Evolutionary conservation across 345 rosid genomes (phyloP).

Genomic region (Salix suchowensis): DNA sequence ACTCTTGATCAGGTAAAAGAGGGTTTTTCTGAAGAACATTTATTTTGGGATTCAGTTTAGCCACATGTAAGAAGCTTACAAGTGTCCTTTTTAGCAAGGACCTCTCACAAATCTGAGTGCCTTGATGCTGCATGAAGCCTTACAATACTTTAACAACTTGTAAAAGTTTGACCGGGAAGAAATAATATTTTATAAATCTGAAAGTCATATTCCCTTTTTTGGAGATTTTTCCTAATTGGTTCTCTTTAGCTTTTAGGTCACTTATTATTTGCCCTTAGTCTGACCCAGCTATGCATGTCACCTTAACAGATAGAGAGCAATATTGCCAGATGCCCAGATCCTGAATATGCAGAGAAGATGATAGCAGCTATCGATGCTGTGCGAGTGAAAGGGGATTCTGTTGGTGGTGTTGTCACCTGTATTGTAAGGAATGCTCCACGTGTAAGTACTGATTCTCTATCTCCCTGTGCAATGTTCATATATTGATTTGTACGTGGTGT

Average conservation of each 20-base stretch:
- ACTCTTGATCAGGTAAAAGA: constrained; percentile 70
- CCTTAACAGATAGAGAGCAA: constrained; percentile 78
- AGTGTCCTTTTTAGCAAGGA: neutral
- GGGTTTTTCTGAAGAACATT: neutral
- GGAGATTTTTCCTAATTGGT: neutral
- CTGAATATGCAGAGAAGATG: constrained; percentile 95
- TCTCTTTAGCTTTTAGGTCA: neutral
- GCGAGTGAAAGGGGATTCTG: constrained; percentile 80
- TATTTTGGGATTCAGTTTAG: neutral
- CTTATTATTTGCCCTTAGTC: neutral
- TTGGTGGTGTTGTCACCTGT: constrained; percentile 96
- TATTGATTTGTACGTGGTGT: too few relatives aligned
- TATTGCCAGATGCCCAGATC: constrained; percentile 93
- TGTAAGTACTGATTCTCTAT: constrained; percentile 34
- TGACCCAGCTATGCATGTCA: neutral
- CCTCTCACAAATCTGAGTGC: neutral
- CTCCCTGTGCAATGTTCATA: neutral
- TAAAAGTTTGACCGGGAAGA: neutral
- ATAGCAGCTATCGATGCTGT: constrained; percentile 87
- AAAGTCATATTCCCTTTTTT: neutral
- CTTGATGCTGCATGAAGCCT: neutral
- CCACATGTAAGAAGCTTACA: neutral
- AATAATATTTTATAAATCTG: neutral
- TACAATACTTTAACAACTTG: neutral
- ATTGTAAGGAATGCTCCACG: constrained; percentile 86